phyloP scores from a whole-genome alignment of 148 eudicot species.

The Linanthus parryae region DNA sequence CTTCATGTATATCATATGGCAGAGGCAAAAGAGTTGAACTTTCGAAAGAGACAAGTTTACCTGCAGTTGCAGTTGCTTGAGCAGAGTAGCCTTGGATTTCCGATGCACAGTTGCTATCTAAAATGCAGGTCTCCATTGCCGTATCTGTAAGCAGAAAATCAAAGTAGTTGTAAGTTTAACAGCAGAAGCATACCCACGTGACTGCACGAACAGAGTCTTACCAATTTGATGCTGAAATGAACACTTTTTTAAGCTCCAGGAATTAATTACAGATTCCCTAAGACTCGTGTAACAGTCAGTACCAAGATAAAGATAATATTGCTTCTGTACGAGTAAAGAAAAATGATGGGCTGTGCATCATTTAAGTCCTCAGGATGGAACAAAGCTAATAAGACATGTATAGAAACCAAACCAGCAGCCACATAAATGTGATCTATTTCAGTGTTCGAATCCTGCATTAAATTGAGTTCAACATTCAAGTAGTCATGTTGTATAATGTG shows the following conservation, averaged over 20 bases:
- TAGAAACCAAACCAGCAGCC: too few species aligned
- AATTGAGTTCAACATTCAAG: too few species aligned
- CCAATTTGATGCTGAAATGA: constrained; percentile 17
- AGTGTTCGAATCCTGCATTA: too few species aligned
- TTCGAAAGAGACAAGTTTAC: constrained; percentile 16
- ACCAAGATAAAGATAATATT: too few species aligned
- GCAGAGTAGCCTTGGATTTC: constrained; percentile 25
- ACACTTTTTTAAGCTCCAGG: not conserved
- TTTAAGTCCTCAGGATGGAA: too few species aligned
- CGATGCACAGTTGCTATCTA: constrained; percentile 17
- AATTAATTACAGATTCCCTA: constrained; percentile 11
- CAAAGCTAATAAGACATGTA: too few species aligned
- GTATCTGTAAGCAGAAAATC: constrained; percentile 1
- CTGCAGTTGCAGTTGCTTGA: constrained; percentile 19
- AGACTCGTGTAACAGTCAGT: not conserved
- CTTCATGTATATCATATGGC: too few species aligned
- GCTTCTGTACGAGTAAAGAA: too few species aligned
- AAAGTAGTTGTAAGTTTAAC: not conserved
- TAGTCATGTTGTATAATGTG: too few species aligned
- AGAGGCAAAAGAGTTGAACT: not conserved
- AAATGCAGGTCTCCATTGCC: constrained; percentile 5
- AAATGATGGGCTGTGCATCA: too few species aligned
- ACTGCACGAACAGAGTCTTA: constrained; percentile 6
- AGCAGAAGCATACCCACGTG: constrained; percentile 25
- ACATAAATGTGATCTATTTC: too few species aligned